These are phyloP conservation scores for Ogataea methanolica DNA, from an alignment of 805 yeast species.

Conservation along the genomic window DNA sequence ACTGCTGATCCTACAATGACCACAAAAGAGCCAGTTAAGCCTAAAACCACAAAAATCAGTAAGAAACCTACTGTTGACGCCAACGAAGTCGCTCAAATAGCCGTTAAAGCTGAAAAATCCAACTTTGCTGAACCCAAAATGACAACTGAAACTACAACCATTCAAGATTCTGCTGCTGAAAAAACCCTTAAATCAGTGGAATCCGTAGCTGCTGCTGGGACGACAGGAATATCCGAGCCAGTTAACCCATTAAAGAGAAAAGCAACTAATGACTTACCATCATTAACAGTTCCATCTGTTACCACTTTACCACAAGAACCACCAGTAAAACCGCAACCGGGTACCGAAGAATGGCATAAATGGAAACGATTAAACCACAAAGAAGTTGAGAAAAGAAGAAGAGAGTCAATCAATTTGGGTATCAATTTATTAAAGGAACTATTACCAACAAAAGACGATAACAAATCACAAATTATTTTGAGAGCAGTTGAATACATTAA, in stretches of 20 bases:
- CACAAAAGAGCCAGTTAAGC: too few relatives aligned
- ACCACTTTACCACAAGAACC: conserved; percentile 16
- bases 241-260: neutral
- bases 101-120: too few relatives aligned
- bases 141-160: too few relatives aligned
- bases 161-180: too few relatives aligned
- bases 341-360: conserved; percentile 80
- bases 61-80: too few relatives aligned
- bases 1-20: too few relatives aligned
- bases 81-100: too few relatives aligned
- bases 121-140: too few relatives aligned
- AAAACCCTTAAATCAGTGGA: too few relatives aligned
- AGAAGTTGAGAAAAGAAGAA: conserved; percentile 90
- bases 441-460: conserved; percentile 78
- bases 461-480: conserved; percentile 84
- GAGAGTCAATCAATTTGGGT: conserved; percentile 86
- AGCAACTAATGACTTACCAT: conserved; percentile 8
- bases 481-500: conserved; percentile 89
- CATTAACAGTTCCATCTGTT: conserved; percentile 19
- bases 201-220: too few relatives aligned
- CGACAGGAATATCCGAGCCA: too few relatives aligned
- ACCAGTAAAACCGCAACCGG: conserved; percentile 52
- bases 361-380: conserved; percentile 87
- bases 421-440: conserved; percentile 73
- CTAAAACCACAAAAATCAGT: too few relatives aligned